phyloP scores from a whole-genome alignment of 2,329 filamentous ascomycete species.

The Phaeosphaeriaceae sp. region DNA sequence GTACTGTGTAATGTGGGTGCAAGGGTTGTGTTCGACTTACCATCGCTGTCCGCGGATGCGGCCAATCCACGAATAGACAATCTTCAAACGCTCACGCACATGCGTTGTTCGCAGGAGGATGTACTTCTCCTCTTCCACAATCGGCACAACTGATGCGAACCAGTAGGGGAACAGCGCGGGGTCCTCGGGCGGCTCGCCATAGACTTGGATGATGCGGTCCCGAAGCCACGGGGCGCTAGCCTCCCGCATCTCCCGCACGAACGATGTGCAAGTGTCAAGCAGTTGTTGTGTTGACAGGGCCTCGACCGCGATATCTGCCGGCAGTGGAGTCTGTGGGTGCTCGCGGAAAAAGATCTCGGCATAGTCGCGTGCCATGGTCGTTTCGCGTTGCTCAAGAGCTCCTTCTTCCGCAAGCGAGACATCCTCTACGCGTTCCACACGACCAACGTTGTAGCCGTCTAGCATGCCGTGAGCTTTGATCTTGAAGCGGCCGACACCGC shows the following conservation, averaged over 20 bases:
- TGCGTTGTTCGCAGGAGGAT: constrained; percentile 75
- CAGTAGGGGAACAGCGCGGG: constrained; percentile 85
- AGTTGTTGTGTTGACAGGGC: constrained; percentile 75
- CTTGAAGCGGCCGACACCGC: constrained; percentile 78
- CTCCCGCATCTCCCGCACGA: constrained; percentile 73
- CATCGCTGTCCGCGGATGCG: constrained; percentile 75
- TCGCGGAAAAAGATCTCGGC: constrained; percentile 47
- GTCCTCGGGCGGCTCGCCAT: constrained; percentile 79
- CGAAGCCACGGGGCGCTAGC: constrained; percentile 79
- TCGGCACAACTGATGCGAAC: constrained; percentile 83
- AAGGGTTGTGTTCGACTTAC: constrained; percentile 59
- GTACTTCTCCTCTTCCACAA: constrained; percentile 82
- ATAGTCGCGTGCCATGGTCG: constrained; percentile 49
- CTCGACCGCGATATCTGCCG: constrained; percentile 52
- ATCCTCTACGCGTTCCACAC: constrained; percentile 79
- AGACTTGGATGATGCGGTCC: constrained; percentile 73
- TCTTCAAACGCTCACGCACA: constrained; percentile 82
- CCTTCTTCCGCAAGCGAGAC: constrained; percentile 84
- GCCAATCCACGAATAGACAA: constrained; percentile 80
- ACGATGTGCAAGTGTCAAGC: constrained; percentile 70
- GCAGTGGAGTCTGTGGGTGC: constrained; percentile 35
- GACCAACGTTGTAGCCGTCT: constrained; percentile 82
- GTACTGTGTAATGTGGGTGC: neutral
- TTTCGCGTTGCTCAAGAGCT: constrained; percentile 74
- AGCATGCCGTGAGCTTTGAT: constrained; percentile 69